Evolutionary conservation across 2,329 filamentous ascomycete species (phyloP), one percentile per base, ranked within the genome.

Genomic region (Xylaria sp.): DNA sequence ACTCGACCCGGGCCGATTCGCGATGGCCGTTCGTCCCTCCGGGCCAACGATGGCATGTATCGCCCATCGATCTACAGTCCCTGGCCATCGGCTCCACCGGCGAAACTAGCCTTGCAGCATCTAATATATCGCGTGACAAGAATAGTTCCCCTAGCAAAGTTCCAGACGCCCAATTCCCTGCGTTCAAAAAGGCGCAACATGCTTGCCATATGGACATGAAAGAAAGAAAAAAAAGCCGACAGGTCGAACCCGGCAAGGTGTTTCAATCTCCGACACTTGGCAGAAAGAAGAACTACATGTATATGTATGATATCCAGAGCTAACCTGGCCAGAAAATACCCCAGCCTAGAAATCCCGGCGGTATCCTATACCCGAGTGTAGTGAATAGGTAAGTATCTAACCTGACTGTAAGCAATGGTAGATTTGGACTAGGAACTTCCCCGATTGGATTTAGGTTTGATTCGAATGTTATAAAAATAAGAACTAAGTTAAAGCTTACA

Each of bases 51-150:
- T 42, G 27, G 27, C 60, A 54, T 59, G 51, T 47, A 63, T 32
- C 63, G 35, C 57, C 60, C 35, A 18, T 55, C 48, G 58, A 72
- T 72, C 72, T 72, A 70, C 54, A 21, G 21, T 40, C 27, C 21
- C 35, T 59, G 58, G 25, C 69, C 70, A 69, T 71, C 65, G 64
- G 71, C 73, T 74, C 73, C 73, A 75, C 74, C 69, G 68, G 71
- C 54, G 66, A 66, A 66, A 67, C 70, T 71, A 71, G 58, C 40
- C 54, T 60, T 48, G 58, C 63, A 62, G 47, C 35, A 50, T 63
- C 54, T 54, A 57, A 23, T 37, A 47, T 54, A 66, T 68, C 67
- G 68, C 68, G 68, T 70, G 68, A 70, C 65, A 62, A 69, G 37
- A 64, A 66, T 66, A 67, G 64, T 27, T 53, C 29, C 42, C 48